A percentile compares a stretch with the other conserved stretches of the same genome.
Conservation (phyloP, 257 asterid species). For the Fraxinus americana region DNA sequence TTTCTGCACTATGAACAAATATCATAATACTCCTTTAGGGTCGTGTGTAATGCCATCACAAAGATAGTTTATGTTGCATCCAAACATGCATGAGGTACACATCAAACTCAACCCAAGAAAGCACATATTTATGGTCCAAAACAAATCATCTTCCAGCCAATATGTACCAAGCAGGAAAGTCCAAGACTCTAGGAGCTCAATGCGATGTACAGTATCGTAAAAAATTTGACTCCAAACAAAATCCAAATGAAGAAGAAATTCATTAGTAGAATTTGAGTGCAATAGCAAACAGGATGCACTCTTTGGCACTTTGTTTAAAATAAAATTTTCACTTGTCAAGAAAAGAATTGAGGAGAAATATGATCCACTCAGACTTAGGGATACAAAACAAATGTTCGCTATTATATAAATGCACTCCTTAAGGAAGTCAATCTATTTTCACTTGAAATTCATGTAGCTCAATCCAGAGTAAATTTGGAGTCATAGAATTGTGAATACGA, state of each 20-base stretch:
- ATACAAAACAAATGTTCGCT: neutral
- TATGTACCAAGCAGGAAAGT: neutral
- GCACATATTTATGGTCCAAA: neutral
- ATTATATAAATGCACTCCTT: neutral
- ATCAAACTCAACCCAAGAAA: slow-evolving; percentile 2
- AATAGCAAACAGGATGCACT: too few relatives aligned
- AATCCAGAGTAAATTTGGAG: neutral
- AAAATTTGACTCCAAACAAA: neutral
- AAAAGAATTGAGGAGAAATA: neutral
- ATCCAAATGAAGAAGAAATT: too few relatives aligned
- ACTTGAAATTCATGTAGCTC: neutral
- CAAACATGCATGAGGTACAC: slow-evolving; percentile 9
- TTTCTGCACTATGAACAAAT: slow-evolving; percentile 16
- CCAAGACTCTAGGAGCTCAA: too few relatives aligned
- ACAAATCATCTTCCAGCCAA: neutral
- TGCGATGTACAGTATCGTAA: too few relatives aligned
- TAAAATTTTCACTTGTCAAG: too few relatives aligned
- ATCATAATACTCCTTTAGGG: slow-evolving; percentile 22
- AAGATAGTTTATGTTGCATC: slow-evolving; percentile 2
- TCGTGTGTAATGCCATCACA: neutral
- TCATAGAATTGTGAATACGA: neutral
- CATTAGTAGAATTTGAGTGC: too few relatives aligned
- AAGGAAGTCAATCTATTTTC: neutral
- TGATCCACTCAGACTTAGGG: neutral
- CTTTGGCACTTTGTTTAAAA: too few relatives aligned